Evolutionary conservation across 305 asterid genomes (phyloP).

Genomic region (Salvia sclarea): DNA sequence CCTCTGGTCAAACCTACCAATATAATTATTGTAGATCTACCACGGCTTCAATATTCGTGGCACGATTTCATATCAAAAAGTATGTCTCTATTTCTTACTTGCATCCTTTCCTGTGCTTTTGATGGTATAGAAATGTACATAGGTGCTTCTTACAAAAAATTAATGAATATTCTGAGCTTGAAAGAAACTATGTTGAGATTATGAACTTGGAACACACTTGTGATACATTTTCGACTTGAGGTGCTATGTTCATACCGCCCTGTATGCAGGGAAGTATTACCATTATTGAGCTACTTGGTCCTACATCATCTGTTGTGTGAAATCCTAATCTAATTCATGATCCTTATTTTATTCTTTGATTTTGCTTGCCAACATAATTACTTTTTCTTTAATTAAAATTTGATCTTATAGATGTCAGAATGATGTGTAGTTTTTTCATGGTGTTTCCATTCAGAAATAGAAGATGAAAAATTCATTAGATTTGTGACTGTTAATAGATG

Average conservation of each 20-base stretch:
- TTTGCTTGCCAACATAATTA: neutral
- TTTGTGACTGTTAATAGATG: constrained; percentile 11
- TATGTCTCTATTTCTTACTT: constrained; percentile 37
- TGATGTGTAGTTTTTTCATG: neutral
- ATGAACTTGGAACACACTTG: constrained; percentile 9
- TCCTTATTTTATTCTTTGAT: neutral
- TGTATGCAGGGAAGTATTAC: constrained; percentile 3
- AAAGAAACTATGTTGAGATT: constrained; percentile 12
- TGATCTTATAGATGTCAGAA: neutral
- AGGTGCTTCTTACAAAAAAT: neutral
- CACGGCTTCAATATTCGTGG: constrained; percentile 75
- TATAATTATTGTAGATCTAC: constrained; percentile 56
- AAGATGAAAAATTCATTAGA: neutral
- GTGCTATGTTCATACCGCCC: constrained; percentile 7
- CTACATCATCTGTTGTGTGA: neutral
- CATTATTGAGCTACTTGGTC: neutral
- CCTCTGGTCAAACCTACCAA: constrained; percentile 85
- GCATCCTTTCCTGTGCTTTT: constrained; percentile 25
- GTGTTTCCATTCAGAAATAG: constrained; percentile 6
- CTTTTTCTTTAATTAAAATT: neutral
- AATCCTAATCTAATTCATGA: neutral
- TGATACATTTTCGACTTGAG: constrained; percentile 9
- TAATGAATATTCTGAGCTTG: constrained; percentile 6
- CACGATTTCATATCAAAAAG: constrained; percentile 82
- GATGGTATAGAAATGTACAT: constrained; percentile 18